Conservation (phyloP, 257 asterid genomes). For the Petrea volubilis region DNA sequence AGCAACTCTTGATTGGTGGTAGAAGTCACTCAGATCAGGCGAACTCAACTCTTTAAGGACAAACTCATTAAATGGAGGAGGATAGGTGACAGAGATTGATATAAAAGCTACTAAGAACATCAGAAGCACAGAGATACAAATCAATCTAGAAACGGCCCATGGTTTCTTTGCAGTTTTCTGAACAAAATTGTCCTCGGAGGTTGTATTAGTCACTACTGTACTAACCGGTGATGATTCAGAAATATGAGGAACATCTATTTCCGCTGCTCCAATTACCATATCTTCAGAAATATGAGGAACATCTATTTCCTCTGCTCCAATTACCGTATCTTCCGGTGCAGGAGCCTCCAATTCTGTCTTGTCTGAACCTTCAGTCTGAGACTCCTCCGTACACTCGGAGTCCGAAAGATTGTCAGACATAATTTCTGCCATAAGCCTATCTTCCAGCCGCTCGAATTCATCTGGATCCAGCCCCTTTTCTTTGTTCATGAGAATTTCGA, state of each 20-base stretch:
- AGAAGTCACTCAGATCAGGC: conserved; percentile 33
- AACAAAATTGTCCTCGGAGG: conserved; percentile 30
- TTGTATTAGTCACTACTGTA: conserved; percentile 6
- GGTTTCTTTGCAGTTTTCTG: conserved; percentile 30
- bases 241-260: conserved; percentile 25
- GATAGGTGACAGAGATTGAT: conserved; percentile 34
- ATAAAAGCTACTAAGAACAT: conserved; percentile 41
- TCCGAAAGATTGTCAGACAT: conserved; percentile 52
- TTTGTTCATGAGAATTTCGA: conserved; percentile 46
- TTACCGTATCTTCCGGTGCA: conserved; percentile 31
- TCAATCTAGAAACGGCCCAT: conserved; percentile 30
- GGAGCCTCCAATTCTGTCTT: conserved; percentile 35
- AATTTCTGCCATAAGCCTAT: conserved; percentile 41
- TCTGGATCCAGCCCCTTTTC: conserved; percentile 38
- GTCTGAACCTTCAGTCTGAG: conserved; percentile 40
- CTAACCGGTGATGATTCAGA: conserved; percentile 34
- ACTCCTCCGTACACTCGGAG: conserved; percentile 42
- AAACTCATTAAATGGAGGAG: conserved; percentile 38
- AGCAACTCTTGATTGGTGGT: conserved; percentile 36
- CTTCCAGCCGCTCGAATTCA: conserved; percentile 36
- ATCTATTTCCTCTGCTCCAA: conserved; percentile 26
- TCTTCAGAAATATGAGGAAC: background rate
- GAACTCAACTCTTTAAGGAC: conserved; percentile 33
- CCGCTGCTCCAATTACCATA: conserved; percentile 26
- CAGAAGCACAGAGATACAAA: conserved; percentile 40